Base-by-base conservation (phyloP, 371 early-diverging fungal species). In the Lichtheimia hyalospora region DNA sequence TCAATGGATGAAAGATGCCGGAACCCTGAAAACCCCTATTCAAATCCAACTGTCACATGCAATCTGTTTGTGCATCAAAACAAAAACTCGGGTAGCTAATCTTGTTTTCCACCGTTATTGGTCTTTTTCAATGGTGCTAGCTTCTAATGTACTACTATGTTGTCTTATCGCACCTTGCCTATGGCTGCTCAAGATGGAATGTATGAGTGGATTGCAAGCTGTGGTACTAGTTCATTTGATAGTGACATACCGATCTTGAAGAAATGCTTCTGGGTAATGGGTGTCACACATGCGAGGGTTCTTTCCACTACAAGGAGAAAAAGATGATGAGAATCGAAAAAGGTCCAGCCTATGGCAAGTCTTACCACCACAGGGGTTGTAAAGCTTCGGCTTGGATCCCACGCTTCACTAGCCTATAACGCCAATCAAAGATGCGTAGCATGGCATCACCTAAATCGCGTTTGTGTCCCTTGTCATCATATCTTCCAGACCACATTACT, bases 321-420 rank as follows among this genome's bases (percentile, higher is more conserved):
- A 57, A 28, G 3, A 20, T 39, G 34, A 15, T 23, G 21, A 40
- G 7, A 46, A 44, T 50, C 14, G 52, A 49, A 39, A 12, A 14
- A 41, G 15, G 50, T n/a, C 27, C 13, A 44, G 52, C 21, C 28
- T 50, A 56, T 40, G 41, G 13, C 14, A 24, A 52, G 7, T 15
- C 8, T 44, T 72, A 77, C 77, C 93, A 93, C 91, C 92, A 93
- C 53, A 89, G 74, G 5, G 92, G 92, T 54, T 89, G 90, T 41
- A 91, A 54, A 20, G 90, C 88, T 54, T 86, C 88, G 18, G 92
- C 86, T 20, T 57, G 53, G 55, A 89, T 83, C 14, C 92, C 92
- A 60, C 90, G 82, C 39, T 68, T 63, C 5, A 91, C 73, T 61
- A 93, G 63, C 54, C 91, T 79, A 70, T 84, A 87, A 34, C 93